Base-by-base conservation (phyloP, 2,329 filamentous ascomycete species). In the Pyrenophora tritici-repentis region DNA sequence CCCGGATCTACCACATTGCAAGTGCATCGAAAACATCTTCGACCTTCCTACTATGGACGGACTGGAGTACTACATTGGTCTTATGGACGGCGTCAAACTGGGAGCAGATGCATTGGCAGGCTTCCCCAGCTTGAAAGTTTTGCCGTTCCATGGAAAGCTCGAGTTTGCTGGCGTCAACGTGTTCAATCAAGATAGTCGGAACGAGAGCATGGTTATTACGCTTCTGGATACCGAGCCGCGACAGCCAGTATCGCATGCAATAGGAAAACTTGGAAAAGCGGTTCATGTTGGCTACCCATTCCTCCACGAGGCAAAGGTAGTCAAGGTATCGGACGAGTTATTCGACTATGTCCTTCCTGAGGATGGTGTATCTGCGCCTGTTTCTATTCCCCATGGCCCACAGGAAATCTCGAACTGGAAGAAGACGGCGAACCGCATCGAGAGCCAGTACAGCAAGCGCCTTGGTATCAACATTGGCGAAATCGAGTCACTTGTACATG, bases 201-300 rank as follows among this genome's bases (percentile, higher is more conserved):
- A 97, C 68, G 92, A 97, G 73, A 99, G 93, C 73, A 92, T 97
- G 86, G 85, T 97, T 18, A 83, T 97, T 49, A 96, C 90, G 2
- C 79, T 99, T 42, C 81, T 86, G 26, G 87, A 90, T 32, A 84
- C 89, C 0, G 90, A 92, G 57, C 76, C 78, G 50, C 86, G 88
- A 31, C 86, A 88, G 40, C 89, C 84, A 58, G 80, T 86, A 17
- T 86, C 89, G 60, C 77, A 83, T 47, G 92, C 92, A 47, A 90
- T 91, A 71, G 76, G 79, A 42, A 93, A 91, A 68, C 81, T 99
- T 37, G 93, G 92, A 37, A 84, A 93, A 73, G 86, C 87, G 53
- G 92, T 96, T 53, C 91, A 91, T 70, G 89, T 97, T 54, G 92
- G 93, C 32, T 99, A 96, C 67, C 94, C 94, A 1, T 99, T 97